phyloP scores from a whole-genome alignment of 148 eudicot genomes.

The Tetragonia tetragonoides region DNA sequence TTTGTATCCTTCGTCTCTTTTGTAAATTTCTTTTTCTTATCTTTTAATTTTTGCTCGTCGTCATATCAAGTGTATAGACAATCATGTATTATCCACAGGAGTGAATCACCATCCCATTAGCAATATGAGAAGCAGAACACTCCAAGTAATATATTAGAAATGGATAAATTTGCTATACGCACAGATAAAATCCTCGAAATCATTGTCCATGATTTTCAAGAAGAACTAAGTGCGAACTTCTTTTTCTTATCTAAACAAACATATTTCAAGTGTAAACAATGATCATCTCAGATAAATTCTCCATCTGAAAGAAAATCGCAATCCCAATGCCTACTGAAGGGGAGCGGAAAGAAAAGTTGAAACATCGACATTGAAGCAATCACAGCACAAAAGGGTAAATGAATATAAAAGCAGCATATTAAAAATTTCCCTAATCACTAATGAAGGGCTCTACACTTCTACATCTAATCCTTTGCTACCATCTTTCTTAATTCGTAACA shows the following conservation, averaged over 20 bases:
- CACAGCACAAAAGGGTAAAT: not conserved
- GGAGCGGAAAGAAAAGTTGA: too few species aligned
- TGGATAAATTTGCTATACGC: conserved; percentile 29
- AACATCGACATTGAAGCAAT: not conserved
- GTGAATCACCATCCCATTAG: not conserved
- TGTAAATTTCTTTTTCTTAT: too few species aligned
- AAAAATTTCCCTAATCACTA: not conserved
- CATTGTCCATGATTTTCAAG: conserved; percentile 28
- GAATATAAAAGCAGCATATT: too few species aligned
- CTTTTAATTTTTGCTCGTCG: too few species aligned
- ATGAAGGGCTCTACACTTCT: not conserved
- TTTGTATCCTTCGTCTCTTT: too few species aligned
- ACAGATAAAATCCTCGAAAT: conserved; percentile 47
- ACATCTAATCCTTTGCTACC: not conserved
- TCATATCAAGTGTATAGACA: too few species aligned
- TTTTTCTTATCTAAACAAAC: too few species aligned
- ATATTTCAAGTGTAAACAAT: too few species aligned
- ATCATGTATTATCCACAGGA: not conserved
- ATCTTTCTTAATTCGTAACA: not conserved
- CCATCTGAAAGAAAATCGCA: too few species aligned
- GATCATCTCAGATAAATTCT: too few species aligned
- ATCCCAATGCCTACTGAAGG: too few species aligned
- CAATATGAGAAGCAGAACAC: not conserved
- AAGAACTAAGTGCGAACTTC: conserved; percentile 41
- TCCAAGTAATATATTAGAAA: not conserved